Percentiles rank a stretch among this genome's conserved stretches.
Conservation (phyloP, 805 yeast species). For the Sugiyamaella smithiae region DNA sequence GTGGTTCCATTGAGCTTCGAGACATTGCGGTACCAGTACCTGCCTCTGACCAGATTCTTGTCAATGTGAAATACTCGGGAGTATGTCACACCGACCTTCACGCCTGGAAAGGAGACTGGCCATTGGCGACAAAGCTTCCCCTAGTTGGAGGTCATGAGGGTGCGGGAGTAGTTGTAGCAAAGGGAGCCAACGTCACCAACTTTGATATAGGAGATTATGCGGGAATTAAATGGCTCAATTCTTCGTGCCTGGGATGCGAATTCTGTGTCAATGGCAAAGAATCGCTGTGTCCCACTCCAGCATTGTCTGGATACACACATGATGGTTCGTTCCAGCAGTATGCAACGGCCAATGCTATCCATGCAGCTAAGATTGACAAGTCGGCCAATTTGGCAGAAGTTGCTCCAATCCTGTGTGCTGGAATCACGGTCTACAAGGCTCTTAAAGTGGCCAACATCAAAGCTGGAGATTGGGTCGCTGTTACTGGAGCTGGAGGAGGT, state of each 20-base stretch:
- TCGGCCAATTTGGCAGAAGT: conserved; percentile 71
- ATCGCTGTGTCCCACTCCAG: conserved; percentile 68
- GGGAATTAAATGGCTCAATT: conserved; percentile 81
- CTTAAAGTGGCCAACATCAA: conserved; percentile 69
- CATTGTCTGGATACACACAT: conserved; percentile 80
- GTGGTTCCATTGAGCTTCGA: conserved; percentile 62
- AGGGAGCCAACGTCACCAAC: conserved; percentile 64
- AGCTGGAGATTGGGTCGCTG: conserved; percentile 74
- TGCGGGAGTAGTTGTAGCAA: conserved; percentile 80
- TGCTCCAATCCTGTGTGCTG: conserved; percentile 87
- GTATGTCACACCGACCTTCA: conserved; percentile 94
- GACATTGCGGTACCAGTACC: conserved; percentile 82
- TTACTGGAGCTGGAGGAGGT: conserved; percentile 81
- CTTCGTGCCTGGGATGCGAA: conserved; percentile 75
- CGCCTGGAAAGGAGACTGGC: conserved; percentile 96
- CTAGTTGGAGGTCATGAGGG: conserved; percentile 90
- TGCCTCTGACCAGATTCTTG: conserved; percentile 69
- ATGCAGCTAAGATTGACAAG: conserved; percentile 75
- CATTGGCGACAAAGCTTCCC: conserved; percentile 68
- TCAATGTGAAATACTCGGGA: conserved; percentile 84
- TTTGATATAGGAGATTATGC: conserved; percentile 78
- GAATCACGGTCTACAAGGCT: conserved; percentile 89
- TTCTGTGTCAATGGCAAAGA: conserved; percentile 65
- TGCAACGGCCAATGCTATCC: conserved; percentile 83
- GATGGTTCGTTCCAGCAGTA: conserved; percentile 92